These are phyloP conservation scores for Chaetomium cochliodes DNA, from an alignment of 495 filamentous ascomycete genomes.

Conservation along the genomic window DNA sequence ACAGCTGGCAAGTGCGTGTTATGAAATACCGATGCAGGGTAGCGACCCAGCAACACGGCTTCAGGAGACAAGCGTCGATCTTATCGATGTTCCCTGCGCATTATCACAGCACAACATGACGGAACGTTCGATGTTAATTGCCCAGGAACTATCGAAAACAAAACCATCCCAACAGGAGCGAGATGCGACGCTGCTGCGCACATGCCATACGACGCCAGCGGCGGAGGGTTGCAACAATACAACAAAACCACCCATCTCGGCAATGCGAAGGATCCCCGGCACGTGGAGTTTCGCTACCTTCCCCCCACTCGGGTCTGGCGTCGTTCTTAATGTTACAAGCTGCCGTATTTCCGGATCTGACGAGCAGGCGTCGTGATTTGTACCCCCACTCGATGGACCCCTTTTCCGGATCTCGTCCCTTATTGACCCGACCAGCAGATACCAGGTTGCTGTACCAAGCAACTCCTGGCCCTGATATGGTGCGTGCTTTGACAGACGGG, in stretches of 20 bases:
- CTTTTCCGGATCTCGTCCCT: background rate
- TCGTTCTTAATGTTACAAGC: background rate
- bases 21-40: background rate
- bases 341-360: slow-evolving; percentile 13
- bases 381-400: background rate
- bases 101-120: slow-evolving; percentile 20
- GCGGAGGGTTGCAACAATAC: slow-evolving; percentile 9
- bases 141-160: slow-evolving; percentile 1
- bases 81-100: slow-evolving; percentile 30
- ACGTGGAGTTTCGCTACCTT: slow-evolving; percentile 20
- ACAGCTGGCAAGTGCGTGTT: background rate
- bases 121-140: slow-evolving; percentile 17
- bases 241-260: slow-evolving; percentile 11
- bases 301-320: slow-evolving; percentile 7
- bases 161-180: background rate
- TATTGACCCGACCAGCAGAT: background rate
- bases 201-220: slow-evolving; percentile 10
- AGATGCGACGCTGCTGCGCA: slow-evolving; percentile 7
- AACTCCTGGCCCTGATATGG: background rate
- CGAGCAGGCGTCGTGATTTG: background rate
- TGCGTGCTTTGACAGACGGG: background rate
- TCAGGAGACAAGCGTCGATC: slow-evolving; percentile 31
- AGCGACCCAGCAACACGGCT: slow-evolving; percentile 22
- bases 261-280: slow-evolving; percentile 17
- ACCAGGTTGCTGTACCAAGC: background rate